These are phyloP conservation scores for Hemileccinum impolitum DNA, from an alignment of 768 basidiomycete genomes.

Conservation along the genomic window DNA sequence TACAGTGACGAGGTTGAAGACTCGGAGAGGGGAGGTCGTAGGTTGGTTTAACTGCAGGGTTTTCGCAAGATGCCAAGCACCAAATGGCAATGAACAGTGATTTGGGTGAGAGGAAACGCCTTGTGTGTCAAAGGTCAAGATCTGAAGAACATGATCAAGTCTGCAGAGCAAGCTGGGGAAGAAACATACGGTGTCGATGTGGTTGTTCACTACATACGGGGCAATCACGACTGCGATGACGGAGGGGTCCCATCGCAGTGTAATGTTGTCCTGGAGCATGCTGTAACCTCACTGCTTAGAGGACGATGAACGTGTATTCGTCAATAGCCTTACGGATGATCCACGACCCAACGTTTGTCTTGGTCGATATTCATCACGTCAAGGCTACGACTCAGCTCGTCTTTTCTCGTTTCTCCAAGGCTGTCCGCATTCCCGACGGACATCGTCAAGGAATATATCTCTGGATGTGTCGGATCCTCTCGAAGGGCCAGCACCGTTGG, in stretches of 20 bases:
- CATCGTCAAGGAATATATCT: slow-evolving; percentile 66
- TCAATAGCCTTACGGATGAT: slow-evolving; percentile 60
- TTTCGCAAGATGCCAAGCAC: slow-evolving; percentile 44
- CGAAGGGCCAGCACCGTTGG: slow-evolving; percentile 68
- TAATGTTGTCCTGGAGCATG: slow-evolving; percentile 73
- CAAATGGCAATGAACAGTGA: slow-evolving; percentile 67
- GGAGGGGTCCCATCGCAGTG: slow-evolving; percentile 56
- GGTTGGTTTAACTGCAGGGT: slow-evolving; percentile 29
- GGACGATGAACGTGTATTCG: slow-evolving; percentile 2
- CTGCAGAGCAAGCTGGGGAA: neutral
- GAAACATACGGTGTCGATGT: slow-evolving; percentile 58
- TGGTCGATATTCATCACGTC: slow-evolving; percentile 61
- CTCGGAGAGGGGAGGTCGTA: slow-evolving; percentile 31
- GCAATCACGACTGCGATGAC: slow-evolving; percentile 56
- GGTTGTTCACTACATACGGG: slow-evolving; percentile 54
- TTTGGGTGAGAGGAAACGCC: slow-evolving; percentile 89
- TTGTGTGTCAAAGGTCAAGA: slow-evolving; percentile 76
- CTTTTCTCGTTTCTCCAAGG: slow-evolving; percentile 54
- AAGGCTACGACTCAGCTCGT: slow-evolving; percentile 63
- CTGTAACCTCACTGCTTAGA: slow-evolving; percentile 34
- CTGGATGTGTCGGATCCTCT: slow-evolving; percentile 16
- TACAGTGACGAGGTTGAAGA: slow-evolving; percentile 62
- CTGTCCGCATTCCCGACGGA: slow-evolving; percentile 81
- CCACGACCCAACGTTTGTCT: slow-evolving; percentile 55
- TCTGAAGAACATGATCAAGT: slow-evolving; percentile 39